Evolutionary conservation across 2,329 filamentous ascomycete species (phyloP).

Genomic region (Cladosporium sp.): DNA sequence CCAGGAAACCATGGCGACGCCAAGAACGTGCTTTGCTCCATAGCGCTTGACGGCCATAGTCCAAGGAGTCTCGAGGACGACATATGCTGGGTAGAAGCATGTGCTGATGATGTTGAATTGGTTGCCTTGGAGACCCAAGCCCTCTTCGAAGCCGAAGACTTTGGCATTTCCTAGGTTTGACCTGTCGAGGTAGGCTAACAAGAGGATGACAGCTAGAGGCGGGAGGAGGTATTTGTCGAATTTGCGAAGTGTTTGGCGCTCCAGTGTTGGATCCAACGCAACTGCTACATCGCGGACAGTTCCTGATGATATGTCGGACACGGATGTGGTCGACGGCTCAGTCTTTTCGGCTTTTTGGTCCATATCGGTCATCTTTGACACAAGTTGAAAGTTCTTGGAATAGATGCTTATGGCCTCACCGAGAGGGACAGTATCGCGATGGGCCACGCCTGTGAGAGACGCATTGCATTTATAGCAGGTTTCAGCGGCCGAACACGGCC

Average conservation of each 20-base stretch:
- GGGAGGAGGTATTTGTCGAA: conserved; percentile 27
- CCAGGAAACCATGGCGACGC: conserved; percentile 32
- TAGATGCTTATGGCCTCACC: neutral
- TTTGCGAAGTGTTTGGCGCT: conserved; percentile 24
- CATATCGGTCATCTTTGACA: neutral
- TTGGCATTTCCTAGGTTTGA: conserved; percentile 28
- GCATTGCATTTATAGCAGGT: neutral
- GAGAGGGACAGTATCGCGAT: neutral
- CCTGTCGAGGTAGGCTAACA: conserved; percentile 28
- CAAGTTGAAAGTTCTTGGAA: neutral
- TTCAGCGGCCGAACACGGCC: neutral
- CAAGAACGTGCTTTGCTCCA: conserved; percentile 30
- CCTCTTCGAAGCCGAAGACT: conserved; percentile 28
- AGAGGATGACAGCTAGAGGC: conserved; percentile 25
- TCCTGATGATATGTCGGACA: neutral
- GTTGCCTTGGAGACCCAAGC: conserved; percentile 24
- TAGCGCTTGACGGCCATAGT: conserved; percentile 32
- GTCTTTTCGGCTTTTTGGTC: neutral
- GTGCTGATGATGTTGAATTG: conserved; percentile 30
- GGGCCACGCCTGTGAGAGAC: neutral
- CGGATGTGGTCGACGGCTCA: neutral
- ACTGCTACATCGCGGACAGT: neutral
- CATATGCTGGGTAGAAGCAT: conserved; percentile 28
- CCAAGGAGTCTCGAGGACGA: conserved; percentile 27
- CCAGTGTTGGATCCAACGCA: conserved; percentile 21